A percentile compares a stretch with the other conserved stretches of the same genome.
Evolutionary conservation across 768 basidiomycete genomes (phyloP).

Genomic region (Lanmaoa pseudosensibilis): DNA sequence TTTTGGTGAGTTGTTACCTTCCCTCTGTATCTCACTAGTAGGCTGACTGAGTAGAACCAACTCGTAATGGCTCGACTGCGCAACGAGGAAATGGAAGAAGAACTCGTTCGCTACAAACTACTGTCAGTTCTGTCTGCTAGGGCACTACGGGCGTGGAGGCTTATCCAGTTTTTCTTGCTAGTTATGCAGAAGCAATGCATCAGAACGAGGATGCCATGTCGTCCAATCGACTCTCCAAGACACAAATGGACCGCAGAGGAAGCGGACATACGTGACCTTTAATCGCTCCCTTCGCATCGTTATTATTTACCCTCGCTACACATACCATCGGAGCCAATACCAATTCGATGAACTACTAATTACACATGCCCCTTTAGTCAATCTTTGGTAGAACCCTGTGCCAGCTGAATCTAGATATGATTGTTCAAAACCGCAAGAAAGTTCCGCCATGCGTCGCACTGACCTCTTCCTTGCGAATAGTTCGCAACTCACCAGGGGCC

Average conservation of each 20-base stretch:
- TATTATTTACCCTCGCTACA: slow-evolving; percentile 4
- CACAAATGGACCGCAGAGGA: slow-evolving; percentile 16
- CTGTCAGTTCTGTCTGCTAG: slow-evolving; percentile 44
- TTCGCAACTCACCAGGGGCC: slow-evolving; percentile 74
- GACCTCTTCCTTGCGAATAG: slow-evolving; percentile 74
- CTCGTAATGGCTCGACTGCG: slow-evolving; percentile 85
- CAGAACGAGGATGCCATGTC: slow-evolving; percentile 70
- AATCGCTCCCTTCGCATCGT: neutral
- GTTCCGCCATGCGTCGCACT: slow-evolving; percentile 17
- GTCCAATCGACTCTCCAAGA: slow-evolving; percentile 56
- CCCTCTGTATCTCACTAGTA: slow-evolving; percentile 20
- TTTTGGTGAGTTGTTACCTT: slow-evolving; percentile 48
- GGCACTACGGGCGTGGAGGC: neutral
- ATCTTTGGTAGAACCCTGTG: slow-evolving; percentile 9
- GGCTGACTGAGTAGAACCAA: slow-evolving; percentile 65
- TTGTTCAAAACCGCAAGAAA: neutral
- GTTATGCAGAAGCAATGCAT: slow-evolving; percentile 76
- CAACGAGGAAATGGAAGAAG: slow-evolving; percentile 91
- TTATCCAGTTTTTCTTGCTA: slow-evolving; percentile 16
- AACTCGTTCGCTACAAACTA: slow-evolving; percentile 92
- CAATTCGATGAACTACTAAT: neutral
- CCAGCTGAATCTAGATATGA: slow-evolving; percentile 18
- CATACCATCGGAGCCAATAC: slow-evolving; percentile 16
- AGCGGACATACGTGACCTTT: slow-evolving; percentile 16
- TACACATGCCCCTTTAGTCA: slow-evolving; percentile 6